These are phyloP conservation scores for Periconia sp. DNA, from an alignment of 2,329 filamentous ascomycete genomes.

Conservation along the genomic window DNA sequence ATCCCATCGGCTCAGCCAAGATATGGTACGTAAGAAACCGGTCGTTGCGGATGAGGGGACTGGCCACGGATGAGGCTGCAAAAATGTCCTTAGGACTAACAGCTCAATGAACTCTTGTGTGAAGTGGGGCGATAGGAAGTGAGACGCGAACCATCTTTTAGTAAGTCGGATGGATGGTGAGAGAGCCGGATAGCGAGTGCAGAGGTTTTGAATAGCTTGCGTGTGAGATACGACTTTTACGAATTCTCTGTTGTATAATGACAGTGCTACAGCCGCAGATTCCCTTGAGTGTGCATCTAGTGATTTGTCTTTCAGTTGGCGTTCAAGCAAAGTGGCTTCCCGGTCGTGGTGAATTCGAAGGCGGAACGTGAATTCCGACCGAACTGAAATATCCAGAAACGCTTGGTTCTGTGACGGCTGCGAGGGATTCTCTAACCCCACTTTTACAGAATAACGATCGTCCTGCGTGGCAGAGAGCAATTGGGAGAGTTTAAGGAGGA, in stretches of 20 bases:
- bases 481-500: conserved; percentile 72
- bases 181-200: conserved; percentile 76
- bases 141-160: conserved; percentile 86
- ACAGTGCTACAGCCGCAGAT: conserved; percentile 68
- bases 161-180: conserved; percentile 80
- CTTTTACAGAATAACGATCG: conserved; percentile 62
- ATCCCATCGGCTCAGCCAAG: conserved; percentile 84
- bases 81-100: conserved; percentile 74
- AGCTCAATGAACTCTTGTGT: conserved; percentile 83
- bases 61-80: conserved; percentile 79
- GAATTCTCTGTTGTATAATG: conserved; percentile 70
- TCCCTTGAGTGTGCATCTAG: conserved; percentile 67
- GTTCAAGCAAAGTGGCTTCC: conserved; percentile 78
- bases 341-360: conserved; percentile 87
- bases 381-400: conserved; percentile 79
- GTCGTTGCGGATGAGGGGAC: conserved; percentile 74
- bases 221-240: conserved; percentile 75
- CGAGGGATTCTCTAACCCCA: conserved; percentile 79
- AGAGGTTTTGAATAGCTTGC: conserved; percentile 77
- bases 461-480: conserved; percentile 65
- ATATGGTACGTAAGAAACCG: conserved; percentile 78
- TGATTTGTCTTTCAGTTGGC: conserved; percentile 73
- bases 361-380: conserved; percentile 73
- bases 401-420: conserved; percentile 72
- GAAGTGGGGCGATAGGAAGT: conserved; percentile 77